Base-by-base conservation (phyloP, 2,329 filamentous ascomycete genomes). In the Hortaea werneckii region DNA sequence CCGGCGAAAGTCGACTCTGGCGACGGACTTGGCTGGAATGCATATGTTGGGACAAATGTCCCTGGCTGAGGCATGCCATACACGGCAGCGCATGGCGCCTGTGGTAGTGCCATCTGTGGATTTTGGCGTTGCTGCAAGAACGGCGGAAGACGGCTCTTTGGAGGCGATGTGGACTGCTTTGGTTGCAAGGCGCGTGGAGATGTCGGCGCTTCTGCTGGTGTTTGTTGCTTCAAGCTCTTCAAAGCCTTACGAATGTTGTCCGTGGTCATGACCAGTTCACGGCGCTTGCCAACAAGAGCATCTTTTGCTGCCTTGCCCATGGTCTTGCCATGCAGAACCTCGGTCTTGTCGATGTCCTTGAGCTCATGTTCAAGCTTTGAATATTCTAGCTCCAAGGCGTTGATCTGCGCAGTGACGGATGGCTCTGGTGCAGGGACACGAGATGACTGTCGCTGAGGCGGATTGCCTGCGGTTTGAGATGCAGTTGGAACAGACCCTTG, bases 311-410 rank as follows among this genome's bases (percentile, higher is more conserved):
- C 50, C 42, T 56, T 56, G 29, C 50, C 48, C 60, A 67, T 61
- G 9, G 53, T 52, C 34, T 56, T 54, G 29, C 60, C 58, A 42
- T 65, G 59, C 20, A 65, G 53, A 26, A 63, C 64, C 45, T 66
- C 64, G 2, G 57, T 58, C 53, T 64, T 64, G 57, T 66, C 57
- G 32, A 67, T 49, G n/a, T 61, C 57, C 48, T 56, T 64, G 20
- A 56, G 52, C 52, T 66, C 62, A 30, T 58, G 50, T 29, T 65
- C 60, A 12, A 63, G 58, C 50, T 63, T 65, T 44, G 48, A 52
- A 48, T 64, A 65, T 44, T 66, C 58, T 32, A 60, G 55, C 49
- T 67, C 63, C 5, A 66, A 49, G 5, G 60, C 61, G 26, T 53
- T 55, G 44, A 64, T 59, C 51, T 66, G 63, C n/a, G 55, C 49